Evolutionary conservation across 2,329 filamentous ascomycete genomes (phyloP).

Genomic region (Xylaria digitata): DNA sequence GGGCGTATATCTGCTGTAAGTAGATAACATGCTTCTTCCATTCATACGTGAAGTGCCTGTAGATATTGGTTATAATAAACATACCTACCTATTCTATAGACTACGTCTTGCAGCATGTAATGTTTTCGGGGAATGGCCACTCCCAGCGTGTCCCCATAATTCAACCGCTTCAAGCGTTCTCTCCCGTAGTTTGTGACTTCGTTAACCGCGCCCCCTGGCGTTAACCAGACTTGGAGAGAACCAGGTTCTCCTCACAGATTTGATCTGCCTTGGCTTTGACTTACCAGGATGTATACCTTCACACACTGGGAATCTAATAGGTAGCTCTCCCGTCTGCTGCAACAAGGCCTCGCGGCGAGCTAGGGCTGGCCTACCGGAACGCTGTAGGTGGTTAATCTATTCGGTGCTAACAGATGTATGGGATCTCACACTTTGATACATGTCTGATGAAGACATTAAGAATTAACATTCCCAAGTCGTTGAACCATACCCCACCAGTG

Average conservation of each 20-base stretch:
- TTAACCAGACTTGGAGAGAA: conserved; percentile 29
- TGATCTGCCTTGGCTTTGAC: conserved; percentile 22
- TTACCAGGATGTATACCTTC: conserved; percentile 22
- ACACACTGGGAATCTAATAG: not conserved
- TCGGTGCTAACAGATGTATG: not conserved
- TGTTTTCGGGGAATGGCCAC: conserved; percentile 12
- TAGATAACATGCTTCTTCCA: too few relatives aligned
- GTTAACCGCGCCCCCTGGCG: conserved; percentile 10
- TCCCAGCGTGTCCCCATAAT: conserved; percentile 23
- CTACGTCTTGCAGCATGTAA: conserved; percentile 8
- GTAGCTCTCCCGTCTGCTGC: not conserved
- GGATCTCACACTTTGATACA: not conserved
- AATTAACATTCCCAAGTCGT: not conserved
- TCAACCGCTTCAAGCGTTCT: conserved; percentile 23
- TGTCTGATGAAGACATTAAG: not conserved
- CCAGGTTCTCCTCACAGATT: conserved; percentile 39
- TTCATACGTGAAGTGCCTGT: not conserved
- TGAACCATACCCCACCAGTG: not conserved
- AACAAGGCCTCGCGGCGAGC: conserved; percentile 20
- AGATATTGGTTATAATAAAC: not conserved
- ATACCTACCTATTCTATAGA: conserved; percentile 3
- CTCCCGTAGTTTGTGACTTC: conserved; percentile 9
- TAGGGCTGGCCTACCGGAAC: conserved; percentile 10
- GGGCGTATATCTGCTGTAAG: too few relatives aligned
- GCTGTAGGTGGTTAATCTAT: not conserved